Conservation (phyloP, 1,284 basidiomycete genomes). For the Naganishia cerealis region DNA sequence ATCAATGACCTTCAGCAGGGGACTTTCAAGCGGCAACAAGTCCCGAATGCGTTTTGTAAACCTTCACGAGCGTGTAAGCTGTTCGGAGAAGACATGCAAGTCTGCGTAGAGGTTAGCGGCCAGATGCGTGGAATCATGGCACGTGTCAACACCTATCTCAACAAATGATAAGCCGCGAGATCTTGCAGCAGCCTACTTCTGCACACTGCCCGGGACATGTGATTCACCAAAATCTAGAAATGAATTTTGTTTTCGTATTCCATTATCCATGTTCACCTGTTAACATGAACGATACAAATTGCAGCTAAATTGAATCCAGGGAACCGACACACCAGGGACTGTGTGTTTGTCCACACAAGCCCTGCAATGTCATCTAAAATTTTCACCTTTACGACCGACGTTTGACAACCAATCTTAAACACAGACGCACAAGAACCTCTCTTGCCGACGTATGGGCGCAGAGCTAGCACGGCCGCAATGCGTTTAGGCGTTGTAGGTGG, state of each 20-base stretch:
- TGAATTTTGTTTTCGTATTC: conserved; percentile 7
- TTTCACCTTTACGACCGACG: conserved; percentile 6
- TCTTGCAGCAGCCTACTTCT: neutral
- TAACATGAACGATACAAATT: conserved; percentile 24
- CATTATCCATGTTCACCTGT: conserved; percentile 17
- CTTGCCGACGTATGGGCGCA: neutral
- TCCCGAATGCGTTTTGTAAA: too few relatives aligned
- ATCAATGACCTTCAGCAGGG: too few relatives aligned
- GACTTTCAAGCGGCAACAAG: too few relatives aligned
- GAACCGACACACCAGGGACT: neutral
- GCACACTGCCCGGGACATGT: neutral
- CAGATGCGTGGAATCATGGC: too few relatives aligned
- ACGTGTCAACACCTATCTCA: too few relatives aligned
- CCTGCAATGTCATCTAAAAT: conserved; percentile 15
- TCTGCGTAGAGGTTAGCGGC: too few relatives aligned
- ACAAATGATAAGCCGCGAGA: too few relatives aligned
- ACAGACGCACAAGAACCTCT: neutral
- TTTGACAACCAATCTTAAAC: conserved; percentile 13
- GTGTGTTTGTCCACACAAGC: neutral
- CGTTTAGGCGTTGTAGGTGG: conserved; percentile 80
- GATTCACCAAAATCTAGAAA: neutral
- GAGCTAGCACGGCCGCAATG: neutral
- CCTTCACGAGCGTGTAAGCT: too few relatives aligned
- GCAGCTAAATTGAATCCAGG: conserved; percentile 9
- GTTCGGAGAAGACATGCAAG: too few relatives aligned